These are phyloP conservation scores for Teunomyces panamensis DNA, from an alignment of 805 yeast species.

Conservation along the genomic window DNA sequence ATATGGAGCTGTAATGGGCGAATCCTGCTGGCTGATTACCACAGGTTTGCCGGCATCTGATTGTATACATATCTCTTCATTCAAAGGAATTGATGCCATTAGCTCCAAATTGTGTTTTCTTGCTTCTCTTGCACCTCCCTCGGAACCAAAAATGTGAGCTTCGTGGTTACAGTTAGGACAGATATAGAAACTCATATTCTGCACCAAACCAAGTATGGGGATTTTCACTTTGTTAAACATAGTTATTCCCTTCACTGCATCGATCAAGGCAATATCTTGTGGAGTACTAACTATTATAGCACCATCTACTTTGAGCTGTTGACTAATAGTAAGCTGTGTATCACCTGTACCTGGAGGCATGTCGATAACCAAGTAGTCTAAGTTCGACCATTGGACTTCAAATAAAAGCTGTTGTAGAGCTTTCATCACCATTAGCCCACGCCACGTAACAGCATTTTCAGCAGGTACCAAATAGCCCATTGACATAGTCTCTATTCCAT, in stretches of 20 bases:
- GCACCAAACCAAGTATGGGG: conserved; percentile 74
- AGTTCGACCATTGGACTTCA: conserved; percentile 70
- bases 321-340: conserved; percentile 78
- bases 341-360: conserved; percentile 95
- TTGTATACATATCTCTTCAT: conserved; percentile 53
- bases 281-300: conserved; percentile 84
- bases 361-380: conserved; percentile 72
- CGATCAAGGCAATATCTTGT: conserved; percentile 79
- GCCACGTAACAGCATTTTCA: conserved; percentile 74
- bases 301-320: conserved; percentile 71
- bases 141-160: conserved; percentile 70
- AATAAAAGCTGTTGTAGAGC: conserved; percentile 81
- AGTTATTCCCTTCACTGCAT: conserved; percentile 74
- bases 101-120: conserved; percentile 45
- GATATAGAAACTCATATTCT: conserved; percentile 74
- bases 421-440: conserved; percentile 84
- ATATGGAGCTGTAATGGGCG: conserved; percentile 42
- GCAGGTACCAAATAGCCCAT: conserved; percentile 78
- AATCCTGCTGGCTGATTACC: conserved; percentile 42
- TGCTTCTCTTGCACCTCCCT: conserved; percentile 55
- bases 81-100: conserved; percentile 67
- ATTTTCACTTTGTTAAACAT: conserved; percentile 72
- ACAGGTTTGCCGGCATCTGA: conserved; percentile 69
- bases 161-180: conserved; percentile 78
- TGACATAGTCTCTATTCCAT: conserved; percentile 81